Percentiles rank a stretch among this genome's conserved stretches.
Evolutionary conservation across 225 moss, liverwort and hornwort species (phyloP).

Genomic region (Physcomitrellopsis africana): DNA sequence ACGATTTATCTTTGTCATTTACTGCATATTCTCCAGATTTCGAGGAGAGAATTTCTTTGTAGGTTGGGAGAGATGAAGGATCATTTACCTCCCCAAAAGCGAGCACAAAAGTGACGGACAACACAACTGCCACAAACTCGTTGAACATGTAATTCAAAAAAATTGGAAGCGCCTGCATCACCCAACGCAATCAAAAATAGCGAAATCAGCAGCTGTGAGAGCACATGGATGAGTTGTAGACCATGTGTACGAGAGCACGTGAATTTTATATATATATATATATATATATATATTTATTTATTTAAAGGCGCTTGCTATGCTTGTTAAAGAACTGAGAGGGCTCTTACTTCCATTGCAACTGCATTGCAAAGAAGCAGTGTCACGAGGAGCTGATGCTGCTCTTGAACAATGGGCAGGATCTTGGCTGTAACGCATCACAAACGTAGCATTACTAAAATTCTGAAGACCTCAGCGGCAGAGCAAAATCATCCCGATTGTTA

Average conservation of each 20-base stretch:
- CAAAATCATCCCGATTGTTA: no score
- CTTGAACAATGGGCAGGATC: slow-evolving; percentile 69
- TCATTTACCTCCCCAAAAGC: slow-evolving; percentile 50
- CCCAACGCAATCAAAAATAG: neutral
- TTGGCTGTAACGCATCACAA: slow-evolving; percentile 46
- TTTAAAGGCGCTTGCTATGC: neutral
- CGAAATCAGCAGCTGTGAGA: neutral
- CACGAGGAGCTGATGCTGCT: slow-evolving; percentile 86
- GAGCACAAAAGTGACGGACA: slow-evolving; percentile 69
- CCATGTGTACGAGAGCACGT: neutral
- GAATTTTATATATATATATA: no score
- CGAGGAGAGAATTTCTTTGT: no score
- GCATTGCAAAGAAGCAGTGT: slow-evolving; percentile 89
- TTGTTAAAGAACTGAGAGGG: neutral
- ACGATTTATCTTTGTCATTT: no score
- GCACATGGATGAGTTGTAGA: neutral
- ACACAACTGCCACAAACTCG: slow-evolving; percentile 53
- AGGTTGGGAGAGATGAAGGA: neutral
- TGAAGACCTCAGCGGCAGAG: no score
- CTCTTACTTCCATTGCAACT: slow-evolving; percentile 81
- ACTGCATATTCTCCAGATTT: no score
- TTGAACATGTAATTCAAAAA: slow-evolving; percentile 61
- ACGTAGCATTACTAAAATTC: neutral
- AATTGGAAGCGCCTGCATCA: slow-evolving; percentile 58
- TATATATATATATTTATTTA: no score